Conservation (phyloP, 257 asterid species). For the Nicotiana paniculata region DNA sequence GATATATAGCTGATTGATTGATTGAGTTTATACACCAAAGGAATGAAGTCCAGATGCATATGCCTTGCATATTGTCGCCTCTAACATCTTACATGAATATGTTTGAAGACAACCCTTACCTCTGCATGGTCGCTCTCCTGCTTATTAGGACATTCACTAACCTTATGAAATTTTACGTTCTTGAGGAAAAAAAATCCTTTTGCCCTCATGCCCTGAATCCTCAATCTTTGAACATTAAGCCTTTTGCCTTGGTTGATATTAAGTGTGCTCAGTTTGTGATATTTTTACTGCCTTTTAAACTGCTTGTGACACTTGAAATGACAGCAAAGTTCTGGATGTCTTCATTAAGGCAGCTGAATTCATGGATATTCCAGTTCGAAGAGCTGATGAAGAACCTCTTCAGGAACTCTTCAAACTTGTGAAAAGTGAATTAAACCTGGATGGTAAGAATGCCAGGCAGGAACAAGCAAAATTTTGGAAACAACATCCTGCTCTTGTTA, state of each 20-base stretch:
- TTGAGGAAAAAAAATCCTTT: not conserved
- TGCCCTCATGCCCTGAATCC: not conserved
- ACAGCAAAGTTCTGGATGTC: slow-evolving; percentile 88
- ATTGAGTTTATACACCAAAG: no score
- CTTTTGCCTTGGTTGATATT: not conserved
- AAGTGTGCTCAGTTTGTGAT: not conserved
- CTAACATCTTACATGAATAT: not conserved
- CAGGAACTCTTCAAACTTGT: slow-evolving; percentile 69
- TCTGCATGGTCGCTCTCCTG: not conserved
- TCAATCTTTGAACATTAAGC: not conserved
- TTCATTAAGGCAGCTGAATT: slow-evolving; percentile 80
- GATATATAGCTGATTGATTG: no score
- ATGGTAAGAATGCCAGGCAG: slow-evolving; percentile 65
- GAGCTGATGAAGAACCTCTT: slow-evolving; percentile 80
- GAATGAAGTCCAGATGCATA: no score
- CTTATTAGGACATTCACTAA: not conserved
- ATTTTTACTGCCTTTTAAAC: not conserved
- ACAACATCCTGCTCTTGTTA: slow-evolving; percentile 75
- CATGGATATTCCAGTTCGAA: slow-evolving; percentile 73
- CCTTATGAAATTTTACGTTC: not conserved
- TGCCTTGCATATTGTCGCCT: not conserved
- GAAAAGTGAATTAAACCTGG: slow-evolving; percentile 67
- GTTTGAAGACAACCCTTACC: not conserved
- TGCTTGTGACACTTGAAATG: slow-evolving; percentile 17
- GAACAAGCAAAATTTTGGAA: slow-evolving; percentile 94